phyloP scores from a whole-genome alignment of 352 stramenopile genomes.

The Phytophthora kernoviae region DNA sequence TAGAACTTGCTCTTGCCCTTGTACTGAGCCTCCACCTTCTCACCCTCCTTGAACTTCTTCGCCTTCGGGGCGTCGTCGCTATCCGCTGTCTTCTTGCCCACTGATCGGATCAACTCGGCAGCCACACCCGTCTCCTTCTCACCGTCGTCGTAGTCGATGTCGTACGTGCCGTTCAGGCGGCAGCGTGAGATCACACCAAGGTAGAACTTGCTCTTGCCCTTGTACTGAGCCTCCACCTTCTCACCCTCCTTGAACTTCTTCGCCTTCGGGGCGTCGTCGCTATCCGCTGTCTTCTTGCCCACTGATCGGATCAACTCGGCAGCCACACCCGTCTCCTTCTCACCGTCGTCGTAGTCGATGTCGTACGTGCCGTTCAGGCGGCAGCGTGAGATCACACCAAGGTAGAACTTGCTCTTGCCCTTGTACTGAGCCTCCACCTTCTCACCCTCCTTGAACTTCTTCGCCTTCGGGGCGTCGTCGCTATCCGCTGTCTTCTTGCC shows the following conservation, averaged over 20 bases:
- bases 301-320: constrained; percentile 7
- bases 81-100: not conserved
- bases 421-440: constrained; percentile 19
- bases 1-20: constrained; percentile 37
- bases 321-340: constrained; percentile 16
- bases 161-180: constrained; percentile 9
- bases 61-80: no score
- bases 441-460: constrained; percentile 18
- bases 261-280: constrained; percentile 6
- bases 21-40: constrained; percentile 46
- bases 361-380: constrained; percentile 11
- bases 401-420: constrained; percentile 14
- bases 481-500: constrained; percentile 9
- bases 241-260: constrained; percentile 15
- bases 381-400: constrained; percentile 9
- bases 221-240: constrained; percentile 15
- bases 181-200: constrained; percentile 4
- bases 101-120: constrained; percentile 28
- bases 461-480: constrained; percentile 9
- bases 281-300: constrained; percentile 4
- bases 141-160: constrained; percentile 22
- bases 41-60: constrained; percentile 30
- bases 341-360: constrained; percentile 15
- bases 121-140: constrained; percentile 42
- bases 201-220: constrained; percentile 17